A percentile compares a stretch with the other conserved stretches of the same genome.
phyloP scores from a whole-genome alignment of 2,329 filamentous ascomycete species.

The Metarhizium brunneum region DNA sequence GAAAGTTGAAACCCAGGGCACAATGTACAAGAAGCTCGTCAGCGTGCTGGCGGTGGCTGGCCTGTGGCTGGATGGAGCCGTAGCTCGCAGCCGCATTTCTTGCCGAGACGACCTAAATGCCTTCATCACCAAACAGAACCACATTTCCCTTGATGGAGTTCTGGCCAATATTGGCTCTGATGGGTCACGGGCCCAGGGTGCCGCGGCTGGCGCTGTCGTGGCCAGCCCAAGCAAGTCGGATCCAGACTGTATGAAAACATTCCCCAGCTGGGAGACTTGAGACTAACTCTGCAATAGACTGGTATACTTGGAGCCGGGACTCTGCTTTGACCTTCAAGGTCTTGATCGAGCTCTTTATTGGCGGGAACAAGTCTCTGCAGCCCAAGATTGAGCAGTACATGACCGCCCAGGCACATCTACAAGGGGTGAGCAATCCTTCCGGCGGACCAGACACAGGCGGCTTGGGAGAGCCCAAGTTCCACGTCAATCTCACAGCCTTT shows the following conservation, averaged over 20 bases:
- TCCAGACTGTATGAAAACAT: conserved; percentile 38
- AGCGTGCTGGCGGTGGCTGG: background rate
- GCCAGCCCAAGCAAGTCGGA: conserved; percentile 42
- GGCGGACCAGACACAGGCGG: conserved; percentile 41
- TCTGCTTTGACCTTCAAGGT: conserved; percentile 61
- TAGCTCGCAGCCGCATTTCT: background rate
- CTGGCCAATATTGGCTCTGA: conserved; percentile 41
- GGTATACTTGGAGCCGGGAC: conserved; percentile 70
- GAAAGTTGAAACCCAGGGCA: background rate
- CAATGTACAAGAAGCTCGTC: conserved; percentile 2
- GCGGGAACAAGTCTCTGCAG: conserved; percentile 49
- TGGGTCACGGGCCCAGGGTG: conserved; percentile 38
- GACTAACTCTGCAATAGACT: conserved; percentile 39
- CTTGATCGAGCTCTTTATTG: conserved; percentile 53
- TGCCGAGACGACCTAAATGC: conserved; percentile 15
- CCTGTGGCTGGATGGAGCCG: background rate
- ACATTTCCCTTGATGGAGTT: conserved; percentile 12
- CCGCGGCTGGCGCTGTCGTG: conserved; percentile 39
- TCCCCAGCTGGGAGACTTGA: too few species aligned
- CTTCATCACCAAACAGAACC: conserved; percentile 12
- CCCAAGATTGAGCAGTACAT: conserved; percentile 57
- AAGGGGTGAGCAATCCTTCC: conserved; percentile 58
- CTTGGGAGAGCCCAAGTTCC: conserved; percentile 65
- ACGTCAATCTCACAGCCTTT: conserved; percentile 52
- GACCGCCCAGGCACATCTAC: conserved; percentile 53